Evolutionary conservation across 2,329 filamentous ascomycete species (phyloP), one percentile per base, ranked within the genome.

Genomic region (Fusarium incarnatum): DNA sequence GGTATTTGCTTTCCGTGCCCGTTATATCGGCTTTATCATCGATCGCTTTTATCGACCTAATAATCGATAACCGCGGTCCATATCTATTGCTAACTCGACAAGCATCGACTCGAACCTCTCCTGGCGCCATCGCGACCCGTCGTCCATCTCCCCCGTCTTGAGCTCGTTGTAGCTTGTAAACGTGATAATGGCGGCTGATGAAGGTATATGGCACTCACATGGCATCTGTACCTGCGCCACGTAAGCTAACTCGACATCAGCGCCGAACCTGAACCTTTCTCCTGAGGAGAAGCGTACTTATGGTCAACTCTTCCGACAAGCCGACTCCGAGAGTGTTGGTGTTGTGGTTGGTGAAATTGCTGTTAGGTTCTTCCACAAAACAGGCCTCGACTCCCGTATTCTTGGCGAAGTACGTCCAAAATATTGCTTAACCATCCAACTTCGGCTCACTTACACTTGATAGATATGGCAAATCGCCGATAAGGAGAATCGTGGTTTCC

Each of bases 381-480:
- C 96, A 47, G 91, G 92, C 73, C 86, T 99, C 50, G 90, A 95
- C 67, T 93, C 94, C 56, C 90, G 93, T 67, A 87, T 96, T 50
- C 86, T 99, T 64, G 96, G 95, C 81, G 91, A 97, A 88, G 93
- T 95, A 82, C 73, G 89, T 84, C 41, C 22, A 48, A 28, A 22
- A 47, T 32, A 42, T 41, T 8, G 20, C 16, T 28, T 27, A 42
- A 12, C 22, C 44, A 12, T 22, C 28, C n/a, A 27, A 12, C 34
- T 49, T 45, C 30, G 47, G 32, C 45, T 64, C 49, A 16, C 55
- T 56, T 48, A 64, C 40, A 42, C 25, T 56, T 22, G 40, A 68
- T 81, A 97, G 92, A 98, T 99, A 86, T 99, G 96, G 96, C 95
- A 98, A 83, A 96, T 99, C 79, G 95, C 96, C 73, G 96, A 99